Base-by-base conservation (phyloP, 2,329 filamentous ascomycete genomes). In the Dothideomycetes sp. region DNA sequence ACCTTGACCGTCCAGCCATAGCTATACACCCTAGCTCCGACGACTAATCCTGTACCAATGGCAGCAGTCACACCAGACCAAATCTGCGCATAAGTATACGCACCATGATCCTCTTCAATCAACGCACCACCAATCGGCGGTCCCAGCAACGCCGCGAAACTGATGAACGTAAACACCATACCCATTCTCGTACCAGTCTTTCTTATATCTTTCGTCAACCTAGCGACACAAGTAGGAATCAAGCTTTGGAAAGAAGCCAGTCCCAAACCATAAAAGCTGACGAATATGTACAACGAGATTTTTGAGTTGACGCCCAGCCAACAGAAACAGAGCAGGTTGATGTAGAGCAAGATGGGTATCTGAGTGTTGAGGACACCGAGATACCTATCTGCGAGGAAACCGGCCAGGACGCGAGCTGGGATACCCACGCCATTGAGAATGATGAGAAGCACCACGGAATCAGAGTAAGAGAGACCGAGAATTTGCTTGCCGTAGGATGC, bases 361-460 rank as follows among this genome's bases (percentile, higher is more conserved):
- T 75, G 60, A 1, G 67, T 65, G 50, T 80, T 79, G 28, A 78
- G 61, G 0, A 71, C 66, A 1, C 77, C 76, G 4, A 71, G 58
- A 22, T 51, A 59, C 12, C 59, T 64, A 53, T 79, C 74, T 1
- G 74, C 74, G 13, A 79, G 50, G 46, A 66, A 67, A 4, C 67
- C 67, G 0, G 70, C 66, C 1, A 76, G 51, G 1, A 75, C 55
- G 2, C 77, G 71, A 3, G 67, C 63, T 0, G 72, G 59, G 1
- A 79, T 60, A 3, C 75, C 74, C n/a, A 74, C 61, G 10, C 67
- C 73, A 49, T 80, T 79, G 11, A 71, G 62, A 29, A 79, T 64
- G 41, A 81, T 64, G 2, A 80, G 63, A 3, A 80, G 60, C 15
- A 64, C 65, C 30, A 76, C 66, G 5, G 72, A 69, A 3, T 69